Conservation (phyloP, 768 basidiomycete genomes). For the Leucosporidium scottii region DNA sequence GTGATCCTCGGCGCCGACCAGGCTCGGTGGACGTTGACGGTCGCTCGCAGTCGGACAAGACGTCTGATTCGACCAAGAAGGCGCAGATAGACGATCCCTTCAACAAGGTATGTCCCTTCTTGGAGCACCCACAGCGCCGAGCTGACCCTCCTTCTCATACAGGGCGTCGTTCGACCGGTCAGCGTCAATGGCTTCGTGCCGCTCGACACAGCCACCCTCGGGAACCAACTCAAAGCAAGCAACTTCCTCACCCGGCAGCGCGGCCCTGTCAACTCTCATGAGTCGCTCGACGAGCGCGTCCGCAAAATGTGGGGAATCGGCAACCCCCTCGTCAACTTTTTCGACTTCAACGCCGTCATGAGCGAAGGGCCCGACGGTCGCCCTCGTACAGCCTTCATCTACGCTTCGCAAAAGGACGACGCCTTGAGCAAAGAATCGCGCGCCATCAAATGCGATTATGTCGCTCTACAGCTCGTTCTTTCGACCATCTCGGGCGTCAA, state of each 20-base stretch:
- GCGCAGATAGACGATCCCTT: neutral
- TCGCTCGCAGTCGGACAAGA: neutral
- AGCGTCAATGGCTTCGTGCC: conserved; percentile 8
- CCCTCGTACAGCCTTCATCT: conserved; percentile 8
- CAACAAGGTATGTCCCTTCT: neutral
- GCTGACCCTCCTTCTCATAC: neutral
- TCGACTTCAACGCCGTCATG: conserved; percentile 13
- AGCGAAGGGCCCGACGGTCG: neutral
- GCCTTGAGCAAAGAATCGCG: neutral
- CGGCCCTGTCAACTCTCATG: neutral
- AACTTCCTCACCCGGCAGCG: neutral
- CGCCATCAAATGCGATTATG: conserved; percentile 4
- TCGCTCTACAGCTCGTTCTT: conserved; percentile 17
- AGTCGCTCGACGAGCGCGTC: neutral
- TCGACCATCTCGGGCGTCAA: conserved; percentile 9
- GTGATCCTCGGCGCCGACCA: too few relatives aligned
- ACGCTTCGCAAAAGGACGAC: neutral
- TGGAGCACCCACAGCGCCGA: neutral
- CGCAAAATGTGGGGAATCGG: conserved; percentile 8
- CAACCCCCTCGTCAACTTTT: conserved; percentile 1
- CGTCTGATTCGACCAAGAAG: neutral
- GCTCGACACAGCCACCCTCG: neutral
- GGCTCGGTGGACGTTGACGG: too few relatives aligned
- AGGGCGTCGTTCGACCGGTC: neutral
- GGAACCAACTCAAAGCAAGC: neutral